Percentiles rank a stretch among this genome's conserved stretches.
Evolutionary conservation across 768 basidiomycete genomes (phyloP).

Genomic region (Cystofilobasidium capitatum): DNA sequence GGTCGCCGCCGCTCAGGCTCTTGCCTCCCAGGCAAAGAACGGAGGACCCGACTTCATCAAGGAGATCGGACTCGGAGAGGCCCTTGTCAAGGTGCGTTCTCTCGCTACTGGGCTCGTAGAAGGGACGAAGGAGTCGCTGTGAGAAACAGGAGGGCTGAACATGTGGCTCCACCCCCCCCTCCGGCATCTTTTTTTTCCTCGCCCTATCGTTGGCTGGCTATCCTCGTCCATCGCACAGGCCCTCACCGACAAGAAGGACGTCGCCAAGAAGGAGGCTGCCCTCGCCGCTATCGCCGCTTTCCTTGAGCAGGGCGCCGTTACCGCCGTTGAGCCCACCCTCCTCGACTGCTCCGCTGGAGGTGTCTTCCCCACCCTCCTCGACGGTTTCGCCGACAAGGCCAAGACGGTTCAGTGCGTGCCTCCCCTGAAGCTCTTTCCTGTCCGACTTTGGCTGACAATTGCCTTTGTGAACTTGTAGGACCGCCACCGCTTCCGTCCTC

Average conservation of each 20-base stretch:
- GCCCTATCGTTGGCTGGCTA: background rate
- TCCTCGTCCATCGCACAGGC: slow-evolving; percentile 42
- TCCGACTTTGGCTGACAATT: background rate
- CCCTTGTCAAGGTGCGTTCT: slow-evolving; percentile 51
- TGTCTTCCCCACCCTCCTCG: slow-evolving; percentile 74
- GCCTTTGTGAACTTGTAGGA: slow-evolving; percentile 39
- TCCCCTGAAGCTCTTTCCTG: background rate
- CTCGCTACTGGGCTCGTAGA: background rate
- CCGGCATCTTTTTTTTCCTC: background rate
- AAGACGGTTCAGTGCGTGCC: slow-evolving; percentile 52
- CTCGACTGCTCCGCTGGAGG: slow-evolving; percentile 57
- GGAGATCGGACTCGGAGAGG: slow-evolving; percentile 59
- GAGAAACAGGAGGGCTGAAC: background rate
- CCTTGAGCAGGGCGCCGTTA: slow-evolving; percentile 58
- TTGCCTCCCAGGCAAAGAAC: slow-evolving; percentile 70
- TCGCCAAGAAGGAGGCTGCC: slow-evolving; percentile 81
- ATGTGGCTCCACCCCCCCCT: background rate
- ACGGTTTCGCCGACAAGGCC: slow-evolving; percentile 90
- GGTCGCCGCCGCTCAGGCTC: slow-evolving; percentile 54
- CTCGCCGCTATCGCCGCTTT: slow-evolving; percentile 60
- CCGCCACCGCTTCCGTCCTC: slow-evolving; percentile 74
- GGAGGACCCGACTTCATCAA: slow-evolving; percentile 69
- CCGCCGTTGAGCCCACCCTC: slow-evolving; percentile 80
- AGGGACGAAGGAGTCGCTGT: background rate
- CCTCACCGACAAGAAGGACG: slow-evolving; percentile 88